phyloP scores from a whole-genome alignment of 306 rosid genomes.

The Rubus idaeus region DNA sequence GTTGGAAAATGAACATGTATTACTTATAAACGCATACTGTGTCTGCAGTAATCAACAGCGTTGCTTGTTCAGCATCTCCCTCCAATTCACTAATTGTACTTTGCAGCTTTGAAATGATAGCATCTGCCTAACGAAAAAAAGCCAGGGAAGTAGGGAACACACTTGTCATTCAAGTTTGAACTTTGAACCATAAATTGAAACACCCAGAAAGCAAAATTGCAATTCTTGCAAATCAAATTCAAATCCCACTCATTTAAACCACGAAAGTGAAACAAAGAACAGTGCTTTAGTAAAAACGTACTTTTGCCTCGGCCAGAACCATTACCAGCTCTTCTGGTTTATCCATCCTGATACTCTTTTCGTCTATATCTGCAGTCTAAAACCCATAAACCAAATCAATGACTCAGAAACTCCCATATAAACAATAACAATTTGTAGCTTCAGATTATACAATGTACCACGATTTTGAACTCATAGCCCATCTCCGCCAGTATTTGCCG shows the following conservation, averaged over 20 bases:
- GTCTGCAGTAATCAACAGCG: constrained; percentile 81
- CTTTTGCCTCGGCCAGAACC: constrained; percentile 91
- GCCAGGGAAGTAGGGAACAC: constrained; percentile 15
- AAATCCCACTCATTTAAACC: neutral
- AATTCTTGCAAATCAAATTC: neutral
- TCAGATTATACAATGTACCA: constrained; percentile 42
- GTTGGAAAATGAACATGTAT: neutral
- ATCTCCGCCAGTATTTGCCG: constrained; percentile 68
- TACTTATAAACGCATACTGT: constrained; percentile 51
- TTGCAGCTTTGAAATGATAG: constrained; percentile 59
- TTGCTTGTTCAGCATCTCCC: constrained; percentile 44
- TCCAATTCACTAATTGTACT: constrained; percentile 38
- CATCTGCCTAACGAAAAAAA: constrained; percentile 75
- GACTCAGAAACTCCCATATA: constrained; percentile 13
- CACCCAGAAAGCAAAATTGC: neutral
- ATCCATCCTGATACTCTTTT: constrained; percentile 69
- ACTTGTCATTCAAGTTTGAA: constrained; percentile 3
- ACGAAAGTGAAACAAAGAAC: neutral
- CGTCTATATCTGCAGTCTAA: constrained; percentile 89
- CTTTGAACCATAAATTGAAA: neutral
- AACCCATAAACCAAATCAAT: constrained; percentile 24
- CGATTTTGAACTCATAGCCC: constrained; percentile 73
- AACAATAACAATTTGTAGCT: neutral
- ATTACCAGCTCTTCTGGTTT: constrained; percentile 79
- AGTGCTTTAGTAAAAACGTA: constrained; percentile 1